Base-by-base conservation (phyloP, 2,329 filamentous ascomycete species). In the Knufia fluminis region DNA sequence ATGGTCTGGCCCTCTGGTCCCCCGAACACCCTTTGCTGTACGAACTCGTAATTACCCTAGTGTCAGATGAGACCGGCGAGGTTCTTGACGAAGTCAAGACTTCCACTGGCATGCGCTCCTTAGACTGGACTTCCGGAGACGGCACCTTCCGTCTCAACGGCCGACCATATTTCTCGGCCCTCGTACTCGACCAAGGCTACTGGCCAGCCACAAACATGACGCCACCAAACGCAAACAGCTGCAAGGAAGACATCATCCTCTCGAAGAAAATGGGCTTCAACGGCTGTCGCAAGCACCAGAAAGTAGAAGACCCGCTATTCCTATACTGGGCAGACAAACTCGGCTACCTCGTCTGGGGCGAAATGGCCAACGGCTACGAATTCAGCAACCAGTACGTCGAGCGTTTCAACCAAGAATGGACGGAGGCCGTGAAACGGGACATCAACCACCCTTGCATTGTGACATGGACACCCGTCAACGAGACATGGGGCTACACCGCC, bases 171-270 rank as follows among this genome's bases (percentile, higher is more conserved):
- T 86, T 86, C 62, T 71, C 77, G 36, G 82, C 85, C 46, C 82
- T 81, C 2, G 82, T 82, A 0, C 69, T 86, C 0, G 83, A 86
- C 50, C 83, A 86, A 57, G 83, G 83, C 0, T 85, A 72, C 62
- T 86, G 82, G 82, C 82, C 82, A 0, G 82, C 86, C 58, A 83
- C 83, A 0, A 67, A 86, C 2, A 77, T 86, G 59, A 75, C 75
- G 0, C 75, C 83, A 0, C 83, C 83, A 0, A 85, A 72, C 7
- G 68, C 71, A 2, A 80, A 86, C 54, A 83, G 82, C 0, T 82
- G 86, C 79, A 67, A 78, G 0, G 85, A 74, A 48, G 83, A 86
- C 57, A 59, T 87, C 10, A 60, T 82, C 51, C 65, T 78, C 3
- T 63, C 86, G 49, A 86, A 86, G 65, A 66, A 68, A 1, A 69